These are phyloP conservation scores for Aspergillus sp. DNA, from an alignment of 2,329 filamentous ascomycete genomes.

Conservation along the genomic window DNA sequence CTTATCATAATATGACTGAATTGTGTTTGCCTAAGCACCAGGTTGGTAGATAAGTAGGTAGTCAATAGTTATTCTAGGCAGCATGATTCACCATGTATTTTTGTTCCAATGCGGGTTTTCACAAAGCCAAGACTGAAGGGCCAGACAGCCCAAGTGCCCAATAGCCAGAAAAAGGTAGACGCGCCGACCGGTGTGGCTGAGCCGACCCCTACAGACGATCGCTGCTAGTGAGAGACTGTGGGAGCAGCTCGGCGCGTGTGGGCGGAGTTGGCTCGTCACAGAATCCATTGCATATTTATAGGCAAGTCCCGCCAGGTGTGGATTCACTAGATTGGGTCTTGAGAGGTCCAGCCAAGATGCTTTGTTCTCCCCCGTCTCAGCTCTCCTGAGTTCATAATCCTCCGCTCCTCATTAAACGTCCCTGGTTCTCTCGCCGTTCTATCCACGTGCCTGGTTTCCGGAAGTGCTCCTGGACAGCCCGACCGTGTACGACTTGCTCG, in stretches of 20 bases:
- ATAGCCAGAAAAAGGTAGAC: neutral
- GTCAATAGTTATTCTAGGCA: no score
- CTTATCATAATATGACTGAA: no score
- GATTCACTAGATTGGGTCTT: neutral
- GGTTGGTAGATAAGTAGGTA: no score
- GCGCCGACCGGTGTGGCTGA: neutral
- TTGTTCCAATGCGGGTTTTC: no score
- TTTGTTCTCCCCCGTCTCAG: constrained; percentile 1
- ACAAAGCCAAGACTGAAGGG: neutral
- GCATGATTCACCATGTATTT: neutral
- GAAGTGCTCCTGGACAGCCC: neutral
- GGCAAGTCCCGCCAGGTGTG: neutral
- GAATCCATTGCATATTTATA: neutral
- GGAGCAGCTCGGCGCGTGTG: neutral
- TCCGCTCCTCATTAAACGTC: neutral
- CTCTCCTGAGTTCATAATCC: neutral
- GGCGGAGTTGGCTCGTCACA: neutral
- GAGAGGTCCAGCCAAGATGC: constrained; percentile 4
- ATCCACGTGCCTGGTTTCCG: constrained; percentile 5
- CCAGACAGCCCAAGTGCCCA: neutral
- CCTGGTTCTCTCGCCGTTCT: neutral
- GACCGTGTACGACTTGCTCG: no score
- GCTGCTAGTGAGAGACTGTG: neutral
- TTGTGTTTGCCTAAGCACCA: neutral
- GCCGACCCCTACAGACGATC: neutral